These are phyloP conservation scores for Kwoniella sp. DNA, from an alignment of 768 basidiomycete genomes.

Conservation along the genomic window DNA sequence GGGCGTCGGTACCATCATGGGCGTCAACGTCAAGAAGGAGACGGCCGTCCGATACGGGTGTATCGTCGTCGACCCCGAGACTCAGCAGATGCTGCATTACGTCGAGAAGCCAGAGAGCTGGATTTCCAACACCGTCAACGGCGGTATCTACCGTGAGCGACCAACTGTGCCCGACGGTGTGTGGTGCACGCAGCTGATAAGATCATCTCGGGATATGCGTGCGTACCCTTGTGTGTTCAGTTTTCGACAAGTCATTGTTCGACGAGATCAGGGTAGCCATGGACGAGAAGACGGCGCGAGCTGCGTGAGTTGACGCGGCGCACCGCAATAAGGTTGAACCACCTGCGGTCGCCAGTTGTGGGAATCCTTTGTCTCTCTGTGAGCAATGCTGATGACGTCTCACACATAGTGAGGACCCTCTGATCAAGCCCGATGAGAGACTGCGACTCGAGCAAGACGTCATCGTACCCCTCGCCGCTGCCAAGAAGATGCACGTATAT, in stretches of 20 bases:
- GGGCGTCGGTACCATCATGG: slow-evolving; percentile 59
- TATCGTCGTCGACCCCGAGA: slow-evolving; percentile 57
- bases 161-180: background rate
- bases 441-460: slow-evolving; percentile 60
- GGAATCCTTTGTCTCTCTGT: too few relatives aligned
- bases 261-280: slow-evolving; percentile 59
- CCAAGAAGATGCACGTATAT: slow-evolving; percentile 59
- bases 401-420: slow-evolving; percentile 51
- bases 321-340: background rate
- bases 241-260: slow-evolving; percentile 59
- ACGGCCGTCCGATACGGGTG: slow-evolving; percentile 58
- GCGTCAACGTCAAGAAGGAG: slow-evolving; percentile 58
- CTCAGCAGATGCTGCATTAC: slow-evolving; percentile 56
- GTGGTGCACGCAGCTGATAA: background rate
- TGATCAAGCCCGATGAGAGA: slow-evolving; percentile 57
- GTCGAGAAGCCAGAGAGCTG: slow-evolving; percentile 60
- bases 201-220: background rate
- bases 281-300: slow-evolving; percentile 57
- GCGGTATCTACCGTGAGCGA: slow-evolving; percentile 56
- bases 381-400: too few relatives aligned
- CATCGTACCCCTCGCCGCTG: slow-evolving; percentile 57
- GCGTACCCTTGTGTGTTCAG: too few relatives aligned
- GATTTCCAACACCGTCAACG: slow-evolving; percentile 59
- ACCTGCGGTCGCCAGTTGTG: too few relatives aligned
- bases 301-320: slow-evolving; percentile 46